Evolutionary conservation across 345 rosid genomes (phyloP).

Genomic region (Ceriops zippeliana): DNA sequence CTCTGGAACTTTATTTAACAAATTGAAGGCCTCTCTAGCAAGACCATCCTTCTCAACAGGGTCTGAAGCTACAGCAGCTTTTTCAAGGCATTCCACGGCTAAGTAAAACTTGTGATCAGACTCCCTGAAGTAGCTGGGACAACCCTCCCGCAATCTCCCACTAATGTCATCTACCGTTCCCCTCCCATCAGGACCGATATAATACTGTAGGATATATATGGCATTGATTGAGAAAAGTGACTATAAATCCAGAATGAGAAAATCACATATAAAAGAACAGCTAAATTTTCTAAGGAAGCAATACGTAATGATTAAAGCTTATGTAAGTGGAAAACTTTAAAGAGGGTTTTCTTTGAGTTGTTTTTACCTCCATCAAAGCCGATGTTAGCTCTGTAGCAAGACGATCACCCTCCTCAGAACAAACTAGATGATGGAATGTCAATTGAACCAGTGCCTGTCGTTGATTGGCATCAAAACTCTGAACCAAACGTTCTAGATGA

Average conservation of each 20-base stretch:
- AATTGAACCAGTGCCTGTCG: constrained; percentile 64
- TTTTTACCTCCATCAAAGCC: constrained; percentile 80
- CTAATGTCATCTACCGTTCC: constrained; percentile 96
- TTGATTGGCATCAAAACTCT: constrained; percentile 64
- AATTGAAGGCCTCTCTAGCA: constrained; percentile 82
- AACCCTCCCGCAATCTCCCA: constrained; percentile 75
- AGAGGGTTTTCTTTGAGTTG: constrained; percentile 1
- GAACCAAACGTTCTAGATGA: constrained; percentile 78
- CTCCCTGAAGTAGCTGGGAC: constrained; percentile 95
- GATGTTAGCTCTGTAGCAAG: constrained; percentile 85
- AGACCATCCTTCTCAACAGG: constrained; percentile 75
- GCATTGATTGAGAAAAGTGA: constrained; percentile 1
- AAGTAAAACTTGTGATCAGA: constrained; percentile 94
- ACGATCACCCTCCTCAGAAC: constrained; percentile 92
- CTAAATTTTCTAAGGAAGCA: not conserved
- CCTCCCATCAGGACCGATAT: constrained; percentile 96
- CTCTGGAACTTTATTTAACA: constrained; percentile 85
- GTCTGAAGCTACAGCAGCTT: constrained; percentile 66
- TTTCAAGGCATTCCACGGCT: constrained; percentile 95
- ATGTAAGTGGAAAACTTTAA: not conserved
- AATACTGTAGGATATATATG: constrained; percentile 51
- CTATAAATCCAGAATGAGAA: constrained; percentile 9
- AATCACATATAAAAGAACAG: constrained; percentile 6
- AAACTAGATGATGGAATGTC: constrained; percentile 89
- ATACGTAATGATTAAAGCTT: not conserved